Evolutionary conservation across 2,329 filamentous ascomycete species (phyloP), one percentile per base, ranked within the genome.

Genomic region (Pseudocercospora fijiensis): DNA sequence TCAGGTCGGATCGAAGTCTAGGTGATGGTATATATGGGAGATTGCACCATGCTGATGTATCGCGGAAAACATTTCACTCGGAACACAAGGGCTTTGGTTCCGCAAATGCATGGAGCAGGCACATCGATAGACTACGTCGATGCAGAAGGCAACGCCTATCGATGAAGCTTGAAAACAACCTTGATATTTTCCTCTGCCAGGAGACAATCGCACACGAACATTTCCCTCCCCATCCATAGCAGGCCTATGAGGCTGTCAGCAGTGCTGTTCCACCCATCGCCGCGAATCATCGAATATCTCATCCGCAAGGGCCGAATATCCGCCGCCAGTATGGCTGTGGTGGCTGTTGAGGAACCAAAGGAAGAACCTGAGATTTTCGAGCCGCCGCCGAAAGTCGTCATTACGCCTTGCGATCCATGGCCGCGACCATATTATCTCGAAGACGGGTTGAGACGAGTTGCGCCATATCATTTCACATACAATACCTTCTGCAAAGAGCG

Each of bases 401-500:
- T 80, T 27, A 86, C 84, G 11, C 82, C 82, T n/a, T 81, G 78
- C 71, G 81, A 83, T 71, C 85, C 85, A 1, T 87, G 84, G 83
- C 85, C 85, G 53, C 80, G 81, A 62, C 92, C 92, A 0, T 98
- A 97, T 78, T 90, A 89, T 72, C 82, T 96, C 66, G 89, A 96
- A 71, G 88, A 89, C 70, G 92, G 91, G 8, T 80, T 99, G 66
- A 88, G 93, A 57, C 88, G 92, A 67, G 89, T 97, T 30, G 84
- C 84, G 49, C 94, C 94, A 3, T 98, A 99, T 75, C 87, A 95
- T 76, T 97, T 85, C 77, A 97, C 93, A 2, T 97, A 97, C 82
- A 96, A 96, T 75, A 97, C 94, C 0, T 92, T 87, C 79, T 95
- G 91, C 82, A 99, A 98, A 79, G 85, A 96, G 79, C 85, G 95